phyloP scores from a whole-genome alignment of 768 basidiomycete genomes.

The Rhizopogon roseolus region DNA sequence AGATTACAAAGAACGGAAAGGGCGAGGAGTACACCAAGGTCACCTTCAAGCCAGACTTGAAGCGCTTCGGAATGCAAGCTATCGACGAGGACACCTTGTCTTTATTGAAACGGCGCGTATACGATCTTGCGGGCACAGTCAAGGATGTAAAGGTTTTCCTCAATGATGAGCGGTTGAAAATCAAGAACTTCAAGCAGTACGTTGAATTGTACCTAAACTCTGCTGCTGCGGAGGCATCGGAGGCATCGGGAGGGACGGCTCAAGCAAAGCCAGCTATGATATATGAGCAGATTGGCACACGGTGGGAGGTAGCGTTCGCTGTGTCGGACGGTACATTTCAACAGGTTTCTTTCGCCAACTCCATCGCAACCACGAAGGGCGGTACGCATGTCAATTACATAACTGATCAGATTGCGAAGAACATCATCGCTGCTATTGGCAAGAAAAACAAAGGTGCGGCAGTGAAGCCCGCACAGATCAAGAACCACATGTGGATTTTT shows the following conservation, averaged over 20 bases:
- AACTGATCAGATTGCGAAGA: constrained; percentile 87
- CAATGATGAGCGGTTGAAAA: constrained; percentile 86
- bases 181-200: constrained; percentile 96
- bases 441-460: constrained; percentile 99
- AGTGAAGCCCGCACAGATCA: constrained; percentile 90
- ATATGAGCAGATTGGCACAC: constrained; percentile 71
- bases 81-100: constrained; percentile 92
- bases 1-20: constrained; percentile 87
- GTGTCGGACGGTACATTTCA: constrained; percentile 90
- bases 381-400: constrained; percentile 88
- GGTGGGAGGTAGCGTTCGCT: constrained; percentile 96
- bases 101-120: constrained; percentile 89
- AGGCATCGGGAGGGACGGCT: constrained; percentile 74
- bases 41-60: constrained; percentile 89
- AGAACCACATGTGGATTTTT: constrained; percentile 98
- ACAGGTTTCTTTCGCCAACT: constrained; percentile 97
- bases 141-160: constrained; percentile 91
- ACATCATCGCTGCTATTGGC: constrained; percentile 70
- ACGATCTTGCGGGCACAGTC: constrained; percentile 95
- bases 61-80: constrained; percentile 83
- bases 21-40: constrained; percentile 91
- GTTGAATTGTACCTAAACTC: constrained; percentile 90
- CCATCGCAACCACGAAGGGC: constrained; percentile 94
- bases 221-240: constrained; percentile 62
- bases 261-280: constrained; percentile 73